Evolutionary conservation across 164 flowering plant genomes (phyloP), one percentile per base, ranked within the genome.

Genomic region (Magnolia changhungtana): DNA sequence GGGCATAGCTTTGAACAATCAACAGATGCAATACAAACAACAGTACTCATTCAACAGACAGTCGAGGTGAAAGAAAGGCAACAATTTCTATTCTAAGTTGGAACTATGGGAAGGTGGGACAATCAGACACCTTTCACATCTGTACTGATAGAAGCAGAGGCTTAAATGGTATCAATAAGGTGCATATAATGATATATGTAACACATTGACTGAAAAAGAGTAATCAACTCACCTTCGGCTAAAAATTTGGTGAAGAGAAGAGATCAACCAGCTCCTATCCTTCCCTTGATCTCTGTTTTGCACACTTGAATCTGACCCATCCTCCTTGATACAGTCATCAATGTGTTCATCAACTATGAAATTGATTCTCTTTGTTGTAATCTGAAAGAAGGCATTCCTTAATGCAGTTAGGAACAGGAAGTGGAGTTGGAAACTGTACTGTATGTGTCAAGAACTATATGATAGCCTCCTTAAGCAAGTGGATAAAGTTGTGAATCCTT

Each of bases 201-300:
- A 27, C 49, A 9, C 19, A 8, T 27, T 6, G 11, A 31, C 31
- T 68, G 50, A 68, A 66, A 66, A 27, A 29, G 29, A 37, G 24
- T 19, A 70, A 70, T n/a, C 16, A 50, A n/a, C 55, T 70, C 72
- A 96, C 99, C 99, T 91, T 84, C 98, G 86, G 83, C 98, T 96
- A 81, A 85, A 91, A 64, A 96, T 89, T 81, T 92, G 98, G 87
- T 93, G 99, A 81, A 96, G 92, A 14, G 97, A 89, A 63, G 95
- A 85, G 79, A 93, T 87, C 85, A 83, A 80, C 99, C 99, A 96
- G 86, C 92, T 88, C 24, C 84, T 85, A 79, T 89, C 90, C 84
- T 89, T 92, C 77, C 88, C 92, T 74, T 86, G 84, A 74, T 85
- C 82, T 66, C 75, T 84, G n/a, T 69, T 74, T 73, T 82, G 80